These are phyloP conservation scores for Cryptococcus hybrid DNA, from an alignment of 1,284 basidiomycete species.

Conservation along the genomic window DNA sequence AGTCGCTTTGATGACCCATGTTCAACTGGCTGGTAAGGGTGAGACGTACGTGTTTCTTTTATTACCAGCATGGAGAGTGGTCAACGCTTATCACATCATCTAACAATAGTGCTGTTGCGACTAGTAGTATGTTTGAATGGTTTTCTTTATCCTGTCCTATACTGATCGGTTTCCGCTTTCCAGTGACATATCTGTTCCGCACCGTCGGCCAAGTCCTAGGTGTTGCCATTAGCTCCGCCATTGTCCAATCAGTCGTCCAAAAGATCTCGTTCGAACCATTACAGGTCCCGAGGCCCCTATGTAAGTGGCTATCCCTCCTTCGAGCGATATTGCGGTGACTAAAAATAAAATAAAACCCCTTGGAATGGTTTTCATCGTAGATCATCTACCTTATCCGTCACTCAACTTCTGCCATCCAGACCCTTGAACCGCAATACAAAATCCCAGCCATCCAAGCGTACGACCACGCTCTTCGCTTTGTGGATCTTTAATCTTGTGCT, in stretches of 20 bases:
- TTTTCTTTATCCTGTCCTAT: background rate
- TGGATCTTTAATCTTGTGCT: slow-evolving; percentile 71
- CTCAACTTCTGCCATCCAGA: slow-evolving; percentile 72
- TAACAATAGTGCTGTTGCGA: slow-evolving; percentile 61
- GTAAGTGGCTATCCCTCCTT: slow-evolving; percentile 51
- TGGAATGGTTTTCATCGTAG: slow-evolving; percentile 13
- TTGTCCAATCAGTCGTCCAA: slow-evolving; percentile 74
- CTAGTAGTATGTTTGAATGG: slow-evolving; percentile 65
- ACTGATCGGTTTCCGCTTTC: slow-evolving; percentile 1
- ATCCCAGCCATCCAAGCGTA: slow-evolving; percentile 77
- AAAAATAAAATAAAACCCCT: too few species aligned
- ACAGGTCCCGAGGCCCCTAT: slow-evolving; percentile 65
- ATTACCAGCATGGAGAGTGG: background rate
- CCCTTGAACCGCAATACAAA: slow-evolving; percentile 60
- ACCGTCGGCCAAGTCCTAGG: slow-evolving; percentile 90
- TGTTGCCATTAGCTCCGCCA: slow-evolving; percentile 74
- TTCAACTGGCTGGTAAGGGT: slow-evolving; percentile 30
- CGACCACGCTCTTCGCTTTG: slow-evolving; percentile 72
- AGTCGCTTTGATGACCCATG: slow-evolving; percentile 39
- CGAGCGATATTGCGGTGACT: too few species aligned
- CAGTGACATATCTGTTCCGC: slow-evolving; percentile 85
- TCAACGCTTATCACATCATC: slow-evolving; percentile 2
- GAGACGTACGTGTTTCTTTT: slow-evolving; percentile 26
- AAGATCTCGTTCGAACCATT: slow-evolving; percentile 65
- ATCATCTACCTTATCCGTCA: slow-evolving; percentile 63